Base-by-base conservation (phyloP, 805 yeast genomes). In the Cyberlindnera xylosilytica region DNA sequence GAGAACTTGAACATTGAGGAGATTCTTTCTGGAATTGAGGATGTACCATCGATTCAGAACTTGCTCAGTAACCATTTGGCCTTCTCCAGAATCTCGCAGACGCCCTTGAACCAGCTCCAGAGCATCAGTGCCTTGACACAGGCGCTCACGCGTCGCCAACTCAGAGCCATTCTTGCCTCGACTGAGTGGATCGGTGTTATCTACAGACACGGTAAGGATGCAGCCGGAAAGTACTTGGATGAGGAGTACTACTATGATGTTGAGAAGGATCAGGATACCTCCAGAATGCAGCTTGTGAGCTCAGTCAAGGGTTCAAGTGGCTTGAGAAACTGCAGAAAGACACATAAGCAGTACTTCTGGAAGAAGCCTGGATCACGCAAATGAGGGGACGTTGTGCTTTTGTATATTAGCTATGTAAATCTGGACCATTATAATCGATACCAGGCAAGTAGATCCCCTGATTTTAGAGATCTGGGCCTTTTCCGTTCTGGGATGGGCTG, bases 221-320 rank as follows among this genome's bases (percentile, higher is more conserved):
- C 98, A 3, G 95, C 97, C 2, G 99, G 98, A 10, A 88, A 89
- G 62, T 87, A 86, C 4, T 70, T 93, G 48, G 98, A 91, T 52
- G 95, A 88, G 61, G 97, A 93, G 61, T 93, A 87, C 59, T 93
- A 89, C 63, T 93, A 93, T 59, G 79, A 82, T 44, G 81, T 89
- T 3, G 98, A 89, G 52, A 74, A 80, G 35, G 99, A 93, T 63
- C 60, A 65, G 28, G 96, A 91, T 57, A 56, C 59, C 20, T 79
- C 79, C 36, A 80, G 99, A 59, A 80, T 78, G 31, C 63, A 64
- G 36, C 65, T 89, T 50, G 95, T 90, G 6, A 75, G 78, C 38
- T 81, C 85, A 34, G 68, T 88, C 41, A 85, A 87, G 59, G 97
- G 97, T 10, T 75, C 76, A 1, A 77, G 84, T 4, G 87, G 91